Conservation (phyloP, 2,329 filamentous ascomycete genomes). For the Westerdykella sp. region DNA sequence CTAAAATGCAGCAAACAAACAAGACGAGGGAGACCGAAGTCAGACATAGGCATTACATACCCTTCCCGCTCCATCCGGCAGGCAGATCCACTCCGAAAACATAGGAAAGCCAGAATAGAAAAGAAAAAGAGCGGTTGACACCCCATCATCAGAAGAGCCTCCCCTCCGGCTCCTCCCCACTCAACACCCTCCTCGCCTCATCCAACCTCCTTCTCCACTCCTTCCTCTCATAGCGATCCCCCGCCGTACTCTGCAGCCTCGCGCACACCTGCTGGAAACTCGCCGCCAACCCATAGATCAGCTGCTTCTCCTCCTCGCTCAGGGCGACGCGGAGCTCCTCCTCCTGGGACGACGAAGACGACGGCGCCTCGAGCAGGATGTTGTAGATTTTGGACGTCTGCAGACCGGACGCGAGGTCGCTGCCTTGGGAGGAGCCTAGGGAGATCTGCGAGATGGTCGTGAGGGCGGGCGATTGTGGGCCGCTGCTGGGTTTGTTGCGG, state of each 20-base stretch:
- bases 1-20: slow-evolving; percentile 20
- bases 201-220: slow-evolving; percentile 68
- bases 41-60: slow-evolving; percentile 27
- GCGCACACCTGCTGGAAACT: slow-evolving; percentile 50
- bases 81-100: slow-evolving; percentile 1
- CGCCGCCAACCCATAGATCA: slow-evolving; percentile 47
- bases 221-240: slow-evolving; percentile 52
- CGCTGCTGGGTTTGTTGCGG: slow-evolving; percentile 15
- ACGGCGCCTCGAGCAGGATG: slow-evolving; percentile 35
- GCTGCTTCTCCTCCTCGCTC: slow-evolving; percentile 50
- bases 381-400: slow-evolving; percentile 39
- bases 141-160: neutral
- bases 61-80: neutral
- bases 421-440: slow-evolving; percentile 27
- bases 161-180: slow-evolving; percentile 49
- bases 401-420: slow-evolving; percentile 27
- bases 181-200: slow-evolving; percentile 64
- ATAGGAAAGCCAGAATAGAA: slow-evolving; percentile 2
- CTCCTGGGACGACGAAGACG: neutral
- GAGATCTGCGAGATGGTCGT: slow-evolving; percentile 20
- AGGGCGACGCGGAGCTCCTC: slow-evolving; percentile 34
- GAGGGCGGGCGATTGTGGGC: slow-evolving; percentile 19
- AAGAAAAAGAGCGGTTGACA: neutral
- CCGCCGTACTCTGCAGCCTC: slow-evolving; percentile 43
- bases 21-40: neutral